Evolutionary conservation across 2,329 filamentous ascomycete genomes (phyloP).

Genomic region (Monosporascus sp.): DNA sequence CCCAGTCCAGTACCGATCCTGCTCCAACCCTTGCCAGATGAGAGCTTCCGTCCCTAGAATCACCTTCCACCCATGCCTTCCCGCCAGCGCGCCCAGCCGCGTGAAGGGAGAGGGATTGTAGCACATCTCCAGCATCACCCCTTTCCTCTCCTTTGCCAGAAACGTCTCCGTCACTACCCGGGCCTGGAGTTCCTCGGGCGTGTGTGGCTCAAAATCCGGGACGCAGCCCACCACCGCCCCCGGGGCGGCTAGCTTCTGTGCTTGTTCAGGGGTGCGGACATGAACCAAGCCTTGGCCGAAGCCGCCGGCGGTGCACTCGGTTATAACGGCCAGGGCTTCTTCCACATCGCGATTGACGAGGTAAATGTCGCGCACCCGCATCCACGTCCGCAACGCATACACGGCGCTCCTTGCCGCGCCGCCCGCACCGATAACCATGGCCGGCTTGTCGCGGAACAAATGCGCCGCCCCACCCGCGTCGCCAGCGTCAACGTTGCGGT

Average conservation of each 20-base stretch:
- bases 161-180: slow-evolving; percentile 50
- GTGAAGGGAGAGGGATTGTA: slow-evolving; percentile 72
- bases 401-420: slow-evolving; percentile 74
- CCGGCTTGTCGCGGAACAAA: slow-evolving; percentile 54
- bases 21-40: slow-evolving; percentile 72
- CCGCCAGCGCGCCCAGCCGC: slow-evolving; percentile 55
- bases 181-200: slow-evolving; percentile 54
- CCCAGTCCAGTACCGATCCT: slow-evolving; percentile 26
- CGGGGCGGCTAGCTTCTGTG: slow-evolving; percentile 49
- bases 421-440: slow-evolving; percentile 70
- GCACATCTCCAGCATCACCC: slow-evolving; percentile 75
- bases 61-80: slow-evolving; percentile 62
- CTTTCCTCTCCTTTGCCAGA: slow-evolving; percentile 47
- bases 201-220: slow-evolving; percentile 68
- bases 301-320: slow-evolving; percentile 54
- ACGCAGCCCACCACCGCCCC: slow-evolving; percentile 69
- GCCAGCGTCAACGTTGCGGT: slow-evolving; percentile 39
- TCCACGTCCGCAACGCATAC: slow-evolving; percentile 66
- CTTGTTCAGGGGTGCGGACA: slow-evolving; percentile 57
- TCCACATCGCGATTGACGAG: slow-evolving; percentile 66
- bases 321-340: slow-evolving; percentile 63
- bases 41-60: slow-evolving; percentile 71
- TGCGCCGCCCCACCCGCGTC: slow-evolving; percentile 29
- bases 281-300: slow-evolving; percentile 57
- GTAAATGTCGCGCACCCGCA: slow-evolving; percentile 65